Conservation (phyloP, 257 asterid species). For the Rubia yunnanensis region DNA sequence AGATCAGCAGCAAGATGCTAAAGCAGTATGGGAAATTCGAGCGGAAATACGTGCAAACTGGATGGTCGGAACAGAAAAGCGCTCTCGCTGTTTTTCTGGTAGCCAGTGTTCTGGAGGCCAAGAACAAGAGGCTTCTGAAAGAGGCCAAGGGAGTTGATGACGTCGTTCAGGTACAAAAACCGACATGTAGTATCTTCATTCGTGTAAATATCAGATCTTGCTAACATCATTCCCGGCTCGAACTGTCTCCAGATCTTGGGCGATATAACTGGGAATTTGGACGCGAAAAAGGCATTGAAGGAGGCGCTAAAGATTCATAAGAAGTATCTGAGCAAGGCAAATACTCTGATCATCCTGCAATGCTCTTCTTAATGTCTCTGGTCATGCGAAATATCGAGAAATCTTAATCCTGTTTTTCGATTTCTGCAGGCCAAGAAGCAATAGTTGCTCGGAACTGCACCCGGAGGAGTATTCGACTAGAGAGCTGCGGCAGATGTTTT, state of each 20-base stretch:
- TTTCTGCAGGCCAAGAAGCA: slow-evolving; percentile 60
- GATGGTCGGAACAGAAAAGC: slow-evolving; percentile 61
- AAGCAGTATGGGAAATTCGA: slow-evolving; percentile 84
- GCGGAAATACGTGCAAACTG: slow-evolving; percentile 65
- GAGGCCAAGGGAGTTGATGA: slow-evolving; percentile 97
- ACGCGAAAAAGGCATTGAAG: slow-evolving; percentile 72
- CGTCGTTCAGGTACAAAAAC: slow-evolving; percentile 55
- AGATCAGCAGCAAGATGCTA: slow-evolving; percentile 41
- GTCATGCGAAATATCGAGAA: not conserved
- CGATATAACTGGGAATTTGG: slow-evolving; percentile 84
- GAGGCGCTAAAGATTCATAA: slow-evolving; percentile 73
- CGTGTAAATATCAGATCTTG: not conserved
- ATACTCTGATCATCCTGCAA: slow-evolving; percentile 14
- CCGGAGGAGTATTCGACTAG: not conserved
- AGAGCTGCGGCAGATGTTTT: not conserved
- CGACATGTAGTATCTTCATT: not conserved
- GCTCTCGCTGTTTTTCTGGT: slow-evolving; percentile 86
- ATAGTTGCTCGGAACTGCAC: slow-evolving; percentile 5
- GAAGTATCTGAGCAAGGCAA: slow-evolving; percentile 83
- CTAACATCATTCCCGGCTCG: not conserved
- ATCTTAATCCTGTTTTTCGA: not conserved
- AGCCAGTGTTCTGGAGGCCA: slow-evolving; percentile 88
- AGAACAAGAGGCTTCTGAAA: slow-evolving; percentile 59
- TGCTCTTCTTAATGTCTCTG: not conserved
- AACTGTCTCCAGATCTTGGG: slow-evolving; percentile 59